phyloP scores from a whole-genome alignment of 257 asterid species.

The Salvia rosmarinus region DNA sequence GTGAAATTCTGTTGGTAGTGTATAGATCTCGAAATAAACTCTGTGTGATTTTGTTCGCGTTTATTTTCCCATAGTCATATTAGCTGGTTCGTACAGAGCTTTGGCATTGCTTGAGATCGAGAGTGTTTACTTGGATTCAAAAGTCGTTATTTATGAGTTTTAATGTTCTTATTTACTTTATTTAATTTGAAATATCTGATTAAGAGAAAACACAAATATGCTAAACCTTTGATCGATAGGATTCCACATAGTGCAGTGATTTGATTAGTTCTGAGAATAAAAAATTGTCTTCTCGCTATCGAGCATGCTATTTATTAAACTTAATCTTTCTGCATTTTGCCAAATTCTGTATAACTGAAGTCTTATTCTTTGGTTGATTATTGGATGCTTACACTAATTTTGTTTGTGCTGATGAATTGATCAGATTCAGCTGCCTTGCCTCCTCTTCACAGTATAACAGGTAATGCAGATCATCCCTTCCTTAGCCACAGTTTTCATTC shows the following conservation, averaged over 20 bases:
- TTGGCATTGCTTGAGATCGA: no score
- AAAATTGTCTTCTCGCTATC: not conserved
- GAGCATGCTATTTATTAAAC: not conserved
- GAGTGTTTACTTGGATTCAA: no score
- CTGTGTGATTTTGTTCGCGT: not conserved
- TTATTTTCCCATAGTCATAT: not conserved
- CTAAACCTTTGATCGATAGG: not conserved
- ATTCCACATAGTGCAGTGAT: not conserved
- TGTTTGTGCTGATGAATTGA: constrained; percentile 31
- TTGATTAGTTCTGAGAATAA: not conserved
- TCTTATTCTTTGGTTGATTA: constrained; percentile 10
- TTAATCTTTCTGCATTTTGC: not conserved
- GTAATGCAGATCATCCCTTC: constrained; percentile 33
- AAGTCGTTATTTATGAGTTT: no score
- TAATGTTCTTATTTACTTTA: not conserved
- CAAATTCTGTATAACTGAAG: not conserved
- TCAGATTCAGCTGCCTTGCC: constrained; percentile 68
- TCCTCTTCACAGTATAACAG: constrained; percentile 63
- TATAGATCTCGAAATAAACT: no score
- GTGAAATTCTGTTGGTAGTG: no score
- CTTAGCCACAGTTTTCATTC: no score
- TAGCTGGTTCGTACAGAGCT: no score
- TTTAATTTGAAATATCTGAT: not conserved
- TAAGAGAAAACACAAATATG: not conserved
- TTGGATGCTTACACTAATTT: constrained; percentile 2